Evolutionary conservation across 768 basidiomycete genomes (phyloP), one percentile per base, ranked within the genome.

Genomic region (Tulasnella sp.): DNA sequence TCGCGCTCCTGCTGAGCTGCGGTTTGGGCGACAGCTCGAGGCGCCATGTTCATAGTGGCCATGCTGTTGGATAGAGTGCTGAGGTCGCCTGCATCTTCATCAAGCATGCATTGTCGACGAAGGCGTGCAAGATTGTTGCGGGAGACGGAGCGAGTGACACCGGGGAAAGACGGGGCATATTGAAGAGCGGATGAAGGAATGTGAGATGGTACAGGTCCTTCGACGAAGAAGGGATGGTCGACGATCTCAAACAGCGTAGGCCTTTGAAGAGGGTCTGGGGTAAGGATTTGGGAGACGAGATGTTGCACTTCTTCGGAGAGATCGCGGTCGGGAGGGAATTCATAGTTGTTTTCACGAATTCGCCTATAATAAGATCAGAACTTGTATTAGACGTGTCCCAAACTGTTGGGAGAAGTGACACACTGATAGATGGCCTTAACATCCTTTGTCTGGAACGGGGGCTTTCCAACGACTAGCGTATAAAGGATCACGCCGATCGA

Each of bases 371-470:
- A 49, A 8, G 38, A 74, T 9, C 54, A 64, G 72, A 19, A 72
- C 12, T 80, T 39, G 37, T 15, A 70, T 78, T 76, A 29, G 74
- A 58, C 5, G 7, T 14, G 40, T 42, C 12, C 12, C 40, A 42
- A 11, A 12, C 40, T 5, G 12, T 14, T 42, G 12, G 17, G 40
- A 42, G 3, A 11, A 42, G 2, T 71, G 2, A 81, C 89, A 83
- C 81, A 92, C 92, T 94, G 91, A 84, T 98, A 97, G 77, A 99
- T 98, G 14, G 90, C 90, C 83, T 98, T 97, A 80, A 99, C 95
- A 72, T 99, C 96, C 82, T 97, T 96, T 19, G 96, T 98, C 83
- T 99, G 97, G 86, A 99, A 99, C 0, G 97, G 97, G 0, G 97
- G 97, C n/a, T 92, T 90, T 15, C 97, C 97, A 39, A 98, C 87